Percentiles rank a stretch among this genome's conserved stretches.
Conservation (phyloP, 176 grass and related monocot species). For the Oryza glaberrima region DNA sequence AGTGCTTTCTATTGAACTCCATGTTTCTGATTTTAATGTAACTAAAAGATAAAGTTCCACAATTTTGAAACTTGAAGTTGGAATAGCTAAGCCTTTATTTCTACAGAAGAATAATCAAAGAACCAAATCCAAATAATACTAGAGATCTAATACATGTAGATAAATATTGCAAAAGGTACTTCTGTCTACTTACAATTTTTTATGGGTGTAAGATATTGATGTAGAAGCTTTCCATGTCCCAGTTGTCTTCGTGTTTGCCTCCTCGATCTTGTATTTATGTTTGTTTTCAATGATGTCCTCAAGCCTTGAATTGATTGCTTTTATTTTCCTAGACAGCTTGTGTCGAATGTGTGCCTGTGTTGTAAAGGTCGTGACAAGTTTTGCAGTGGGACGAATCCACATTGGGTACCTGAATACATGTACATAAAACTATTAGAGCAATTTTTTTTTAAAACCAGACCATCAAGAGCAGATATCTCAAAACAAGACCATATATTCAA, state of each 20-base stretch:
- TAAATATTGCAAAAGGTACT: too few relatives aligned
- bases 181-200: neutral
- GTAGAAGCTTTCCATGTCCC: slow-evolving; percentile 37
- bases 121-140: too few relatives aligned
- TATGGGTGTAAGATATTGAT: neutral
- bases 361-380: neutral
- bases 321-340: neutral
- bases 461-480: too few relatives aligned
- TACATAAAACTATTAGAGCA: neutral
- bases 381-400: slow-evolving; percentile 8
- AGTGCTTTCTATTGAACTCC: too few relatives aligned
- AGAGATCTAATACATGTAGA: too few relatives aligned
- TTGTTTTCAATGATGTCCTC: slow-evolving; percentile 41
- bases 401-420: slow-evolving; percentile 14
- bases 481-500: too few relatives aligned
- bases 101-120: too few relatives aligned
- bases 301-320: slow-evolving; percentile 31
- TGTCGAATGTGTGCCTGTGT: slow-evolving; percentile 3
- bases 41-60: too few relatives aligned
- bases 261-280: slow-evolving; percentile 28
- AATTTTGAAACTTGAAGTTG: too few relatives aligned
- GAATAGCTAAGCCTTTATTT: too few relatives aligned
- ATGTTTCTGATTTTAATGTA: too few relatives aligned
- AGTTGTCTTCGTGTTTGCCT: neutral
- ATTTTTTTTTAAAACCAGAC: neutral